Conservation (phyloP, 163 green algal genomes). For the Prototheca cutis region DNA sequence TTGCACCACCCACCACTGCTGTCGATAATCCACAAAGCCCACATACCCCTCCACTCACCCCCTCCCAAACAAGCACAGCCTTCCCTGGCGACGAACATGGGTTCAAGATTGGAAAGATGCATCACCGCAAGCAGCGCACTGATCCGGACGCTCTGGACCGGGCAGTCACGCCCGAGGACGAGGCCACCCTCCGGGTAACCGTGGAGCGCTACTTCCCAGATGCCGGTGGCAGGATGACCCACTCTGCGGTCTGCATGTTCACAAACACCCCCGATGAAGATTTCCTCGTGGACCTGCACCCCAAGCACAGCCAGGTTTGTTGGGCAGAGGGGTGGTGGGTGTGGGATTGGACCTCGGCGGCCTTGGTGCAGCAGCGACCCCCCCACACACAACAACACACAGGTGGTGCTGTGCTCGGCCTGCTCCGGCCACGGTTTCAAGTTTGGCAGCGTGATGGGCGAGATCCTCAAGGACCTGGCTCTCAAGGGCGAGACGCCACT, state of each 20-base stretch:
- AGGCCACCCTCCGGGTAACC: conserved; percentile 23
- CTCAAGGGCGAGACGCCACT: conserved; percentile 22
- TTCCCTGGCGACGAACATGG: conserved; percentile 32
- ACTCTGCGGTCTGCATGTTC: conserved; percentile 38
- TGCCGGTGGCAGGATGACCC: conserved; percentile 17
- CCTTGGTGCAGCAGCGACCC: no score
- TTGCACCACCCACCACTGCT: neutral
- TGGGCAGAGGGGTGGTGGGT: neutral
- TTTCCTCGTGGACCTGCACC: conserved; percentile 45
- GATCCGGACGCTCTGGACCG: conserved; percentile 17
- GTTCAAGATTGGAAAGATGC: conserved; percentile 35
- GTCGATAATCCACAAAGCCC: no score
- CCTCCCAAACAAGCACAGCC: no score
- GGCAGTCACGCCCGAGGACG: conserved; percentile 22
- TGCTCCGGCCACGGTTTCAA: conserved; percentile 53
- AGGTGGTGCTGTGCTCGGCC: conserved; percentile 37
- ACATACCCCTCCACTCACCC: no score
- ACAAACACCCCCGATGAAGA: conserved; percentile 43
- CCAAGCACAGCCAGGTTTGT: conserved; percentile 25
- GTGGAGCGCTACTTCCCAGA: conserved; percentile 33
- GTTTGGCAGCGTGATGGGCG: conserved; percentile 43
- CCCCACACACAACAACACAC: neutral
- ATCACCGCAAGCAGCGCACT: conserved; percentile 16
- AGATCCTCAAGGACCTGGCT: conserved; percentile 59
- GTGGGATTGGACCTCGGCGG: neutral